These are phyloP conservation scores for Thozetella sp. DNA, from an alignment of 495 filamentous ascomycete genomes.

Conservation along the genomic window DNA sequence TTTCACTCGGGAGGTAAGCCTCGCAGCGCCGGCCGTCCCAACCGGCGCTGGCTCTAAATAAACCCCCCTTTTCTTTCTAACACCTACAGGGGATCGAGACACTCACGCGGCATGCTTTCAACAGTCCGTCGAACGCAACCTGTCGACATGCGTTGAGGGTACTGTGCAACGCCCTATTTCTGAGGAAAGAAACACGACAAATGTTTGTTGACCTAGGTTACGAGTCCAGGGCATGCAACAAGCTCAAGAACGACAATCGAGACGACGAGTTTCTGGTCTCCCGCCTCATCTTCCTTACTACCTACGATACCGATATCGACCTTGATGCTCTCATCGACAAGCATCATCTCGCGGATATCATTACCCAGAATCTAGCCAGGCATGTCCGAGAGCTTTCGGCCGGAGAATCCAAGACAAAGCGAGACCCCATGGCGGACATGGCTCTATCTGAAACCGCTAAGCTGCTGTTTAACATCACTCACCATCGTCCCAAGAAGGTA, in stretches of 20 bases:
- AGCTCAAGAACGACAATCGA: constrained; percentile 71
- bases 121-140: constrained; percentile 55
- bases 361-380: constrained; percentile 66
- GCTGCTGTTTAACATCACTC: constrained; percentile 84
- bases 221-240: constrained; percentile 67
- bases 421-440: constrained; percentile 71
- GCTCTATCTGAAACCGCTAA: constrained; percentile 85
- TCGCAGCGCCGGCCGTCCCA: no score
- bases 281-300: constrained; percentile 82
- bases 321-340: constrained; percentile 70
- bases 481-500: constrained; percentile 64
- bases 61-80: neutral
- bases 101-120: constrained; percentile 72
- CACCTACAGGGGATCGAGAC: constrained; percentile 70
- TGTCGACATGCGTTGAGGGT: constrained; percentile 82
- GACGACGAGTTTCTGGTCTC: constrained; percentile 90
- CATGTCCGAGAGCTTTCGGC: constrained; percentile 50
- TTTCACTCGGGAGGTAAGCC: constrained; percentile 77
- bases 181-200: constrained; percentile 72
- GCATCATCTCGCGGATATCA: constrained; percentile 67
- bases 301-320: constrained; percentile 76
- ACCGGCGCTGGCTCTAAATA: neutral
- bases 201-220: constrained; percentile 80
- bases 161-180: constrained; percentile 83
- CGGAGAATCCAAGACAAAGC: constrained; percentile 21